Conservation (phyloP, 805 yeast genomes). For the Saccharomycodes ludwigii region DNA sequence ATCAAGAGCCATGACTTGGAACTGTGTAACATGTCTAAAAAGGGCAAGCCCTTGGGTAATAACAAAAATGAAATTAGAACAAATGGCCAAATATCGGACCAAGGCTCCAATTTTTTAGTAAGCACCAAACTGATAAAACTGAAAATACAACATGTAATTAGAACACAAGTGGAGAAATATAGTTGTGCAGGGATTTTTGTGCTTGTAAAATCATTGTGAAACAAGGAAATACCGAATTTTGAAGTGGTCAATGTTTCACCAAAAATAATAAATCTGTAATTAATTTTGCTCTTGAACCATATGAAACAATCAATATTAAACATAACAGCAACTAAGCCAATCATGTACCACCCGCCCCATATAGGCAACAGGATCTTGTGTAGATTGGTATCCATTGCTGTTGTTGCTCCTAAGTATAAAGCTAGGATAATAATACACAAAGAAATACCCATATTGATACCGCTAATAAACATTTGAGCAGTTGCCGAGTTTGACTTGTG, state of each 20-base stretch:
- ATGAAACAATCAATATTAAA: slow-evolving; percentile 59
- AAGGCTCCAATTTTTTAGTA: slow-evolving; percentile 69
- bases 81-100: slow-evolving; percentile 52
- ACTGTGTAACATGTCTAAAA: slow-evolving; percentile 9
- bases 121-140: slow-evolving; percentile 67
- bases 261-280: slow-evolving; percentile 75
- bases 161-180: slow-evolving; percentile 47
- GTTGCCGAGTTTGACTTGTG: slow-evolving; percentile 23
- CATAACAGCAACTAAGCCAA: slow-evolving; percentile 45
- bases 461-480: slow-evolving; percentile 44
- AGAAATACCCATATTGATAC: slow-evolving; percentile 57
- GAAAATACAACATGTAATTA: slow-evolving; percentile 45
- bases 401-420: slow-evolving; percentile 36
- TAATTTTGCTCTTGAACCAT: slow-evolving; percentile 67
- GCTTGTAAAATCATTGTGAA: slow-evolving; percentile 26
- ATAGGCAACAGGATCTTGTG: slow-evolving; percentile 53
- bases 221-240: slow-evolving; percentile 32
- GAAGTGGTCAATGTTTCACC: slow-evolving; percentile 52
- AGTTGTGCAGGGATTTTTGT: slow-evolving; percentile 31
- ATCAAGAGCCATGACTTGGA: slow-evolving; percentile 54
- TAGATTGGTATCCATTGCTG: slow-evolving; percentile 27
- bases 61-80: slow-evolving; percentile 30
- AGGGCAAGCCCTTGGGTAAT: slow-evolving; percentile 42
- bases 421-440: slow-evolving; percentile 57
- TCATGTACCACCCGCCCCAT: slow-evolving; percentile 83